These are phyloP conservation scores for Aegilops speltoides DNA, from an alignment of 176 grass and related monocot genomes.

Conservation along the genomic window DNA sequence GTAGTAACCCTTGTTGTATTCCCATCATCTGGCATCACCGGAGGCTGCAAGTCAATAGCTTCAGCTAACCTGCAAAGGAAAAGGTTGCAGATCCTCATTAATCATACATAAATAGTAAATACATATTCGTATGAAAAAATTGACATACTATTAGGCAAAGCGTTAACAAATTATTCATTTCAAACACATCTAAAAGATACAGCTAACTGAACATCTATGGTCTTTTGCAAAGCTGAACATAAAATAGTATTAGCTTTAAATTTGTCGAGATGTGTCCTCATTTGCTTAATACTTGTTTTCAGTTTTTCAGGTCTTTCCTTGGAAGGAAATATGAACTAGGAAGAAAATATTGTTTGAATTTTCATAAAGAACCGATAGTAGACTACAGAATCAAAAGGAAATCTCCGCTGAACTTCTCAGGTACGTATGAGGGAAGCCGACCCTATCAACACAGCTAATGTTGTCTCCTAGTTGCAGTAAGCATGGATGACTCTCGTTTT, in stretches of 20 bases:
- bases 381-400: neutral
- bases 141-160: neutral
- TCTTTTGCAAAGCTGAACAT: neutral
- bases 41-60: constrained; percentile 94
- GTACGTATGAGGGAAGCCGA: neutral
- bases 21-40: constrained; percentile 95
- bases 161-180: constrained; percentile 11
- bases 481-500: neutral
- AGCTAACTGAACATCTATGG: neutral
- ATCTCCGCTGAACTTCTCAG: neutral
- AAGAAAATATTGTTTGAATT: neutral
- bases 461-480: neutral
- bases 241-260: neutral
- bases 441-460: neutral
- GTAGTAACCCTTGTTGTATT: constrained; percentile 91
- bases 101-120: neutral
- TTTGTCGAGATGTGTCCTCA: neutral
- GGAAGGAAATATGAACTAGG: neutral
- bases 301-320: neutral
- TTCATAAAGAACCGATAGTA: neutral
- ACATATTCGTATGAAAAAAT: neutral
- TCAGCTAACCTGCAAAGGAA: constrained; percentile 73
- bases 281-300: neutral
- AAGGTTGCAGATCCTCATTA: constrained; percentile 23
- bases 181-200: neutral